These are phyloP conservation scores for Candida boidinii DNA, from an alignment of 805 yeast genomes.

Conservation along the genomic window DNA sequence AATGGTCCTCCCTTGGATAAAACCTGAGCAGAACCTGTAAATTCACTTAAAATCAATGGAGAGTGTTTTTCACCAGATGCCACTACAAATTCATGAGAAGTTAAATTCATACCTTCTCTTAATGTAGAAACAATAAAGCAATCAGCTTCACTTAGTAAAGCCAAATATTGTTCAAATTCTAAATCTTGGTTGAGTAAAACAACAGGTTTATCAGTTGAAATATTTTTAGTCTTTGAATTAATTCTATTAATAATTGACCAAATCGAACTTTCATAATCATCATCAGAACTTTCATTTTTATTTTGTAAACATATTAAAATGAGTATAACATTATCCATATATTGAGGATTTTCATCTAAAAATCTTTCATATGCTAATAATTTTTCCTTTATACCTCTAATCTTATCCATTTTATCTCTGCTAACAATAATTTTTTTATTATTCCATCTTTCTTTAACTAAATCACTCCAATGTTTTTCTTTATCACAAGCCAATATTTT, in stretches of 20 bases:
- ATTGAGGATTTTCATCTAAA: slow-evolving; percentile 62
- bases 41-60: slow-evolving; percentile 82
- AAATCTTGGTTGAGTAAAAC: slow-evolving; percentile 83
- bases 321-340: slow-evolving; percentile 59
- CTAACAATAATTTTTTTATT: slow-evolving; percentile 66
- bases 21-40: slow-evolving; percentile 87
- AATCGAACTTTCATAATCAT: slow-evolving; percentile 64
- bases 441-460: slow-evolving; percentile 76
- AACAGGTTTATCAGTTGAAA: slow-evolving; percentile 75
- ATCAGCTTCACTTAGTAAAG: slow-evolving; percentile 79
- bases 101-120: slow-evolving; percentile 95
- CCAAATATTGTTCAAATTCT: slow-evolving; percentile 83
- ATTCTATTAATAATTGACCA: slow-evolving; percentile 77
- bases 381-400: slow-evolving; percentile 86
- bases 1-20: slow-evolving; percentile 67
- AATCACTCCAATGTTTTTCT: slow-evolving; percentile 56
- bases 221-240: slow-evolving; percentile 65
- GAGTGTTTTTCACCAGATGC: slow-evolving; percentile 66
- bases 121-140: slow-evolving; percentile 80
- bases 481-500: slow-evolving; percentile 32
- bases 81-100: slow-evolving; percentile 88
- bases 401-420: slow-evolving; percentile 80
- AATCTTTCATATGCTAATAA: slow-evolving; percentile 79
- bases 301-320: slow-evolving; percentile 75
- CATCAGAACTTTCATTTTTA: slow-evolving; percentile 33